phyloP scores from a whole-genome alignment of 805 yeast species.

The Metahyphopichia silvanorum region DNA sequence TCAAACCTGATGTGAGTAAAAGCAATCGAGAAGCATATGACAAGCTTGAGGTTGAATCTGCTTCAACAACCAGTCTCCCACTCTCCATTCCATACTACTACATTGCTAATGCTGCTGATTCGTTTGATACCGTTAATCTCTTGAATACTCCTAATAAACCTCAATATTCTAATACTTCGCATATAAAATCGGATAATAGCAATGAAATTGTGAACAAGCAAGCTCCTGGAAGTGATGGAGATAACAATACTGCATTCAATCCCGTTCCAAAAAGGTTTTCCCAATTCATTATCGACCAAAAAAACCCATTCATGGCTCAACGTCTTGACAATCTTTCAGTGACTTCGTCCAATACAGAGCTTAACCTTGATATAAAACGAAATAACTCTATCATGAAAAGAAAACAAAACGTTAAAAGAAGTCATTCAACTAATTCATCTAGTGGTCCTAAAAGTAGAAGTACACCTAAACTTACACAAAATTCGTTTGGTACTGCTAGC shows the following conservation, averaged over 20 bases:
- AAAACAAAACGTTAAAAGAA: background rate
- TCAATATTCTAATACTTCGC: slow-evolving; percentile 25
- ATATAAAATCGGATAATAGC: slow-evolving; percentile 6
- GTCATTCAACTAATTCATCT: background rate
- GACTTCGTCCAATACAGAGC: slow-evolving; percentile 8
- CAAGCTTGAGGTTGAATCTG: slow-evolving; percentile 18
- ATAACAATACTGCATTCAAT: slow-evolving; percentile 14
- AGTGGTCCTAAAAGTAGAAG: background rate
- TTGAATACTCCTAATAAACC: slow-evolving; percentile 11
- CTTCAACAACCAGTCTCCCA: slow-evolving; percentile 25
- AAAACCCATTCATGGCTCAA: slow-evolving; percentile 15
- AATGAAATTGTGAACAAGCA: slow-evolving; percentile 1
- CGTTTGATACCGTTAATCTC: slow-evolving; percentile 25
- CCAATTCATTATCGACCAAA: slow-evolving; percentile 36
- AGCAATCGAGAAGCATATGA: background rate
- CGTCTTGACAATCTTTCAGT: slow-evolving; percentile 17
- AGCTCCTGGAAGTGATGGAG: background rate
- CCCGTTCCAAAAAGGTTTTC: slow-evolving; percentile 41
- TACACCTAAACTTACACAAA: slow-evolving; percentile 2
- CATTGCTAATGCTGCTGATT: slow-evolving; percentile 12
- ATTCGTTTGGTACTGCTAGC: too few relatives aligned
- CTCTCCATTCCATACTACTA: slow-evolving; percentile 26
- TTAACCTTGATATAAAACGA: background rate
- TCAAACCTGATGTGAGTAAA: background rate
- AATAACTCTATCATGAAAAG: background rate